Evolutionary conservation across 768 basidiomycete genomes (phyloP), one percentile per base, ranked within the genome.

Genomic region (Russula abietina): DNA sequence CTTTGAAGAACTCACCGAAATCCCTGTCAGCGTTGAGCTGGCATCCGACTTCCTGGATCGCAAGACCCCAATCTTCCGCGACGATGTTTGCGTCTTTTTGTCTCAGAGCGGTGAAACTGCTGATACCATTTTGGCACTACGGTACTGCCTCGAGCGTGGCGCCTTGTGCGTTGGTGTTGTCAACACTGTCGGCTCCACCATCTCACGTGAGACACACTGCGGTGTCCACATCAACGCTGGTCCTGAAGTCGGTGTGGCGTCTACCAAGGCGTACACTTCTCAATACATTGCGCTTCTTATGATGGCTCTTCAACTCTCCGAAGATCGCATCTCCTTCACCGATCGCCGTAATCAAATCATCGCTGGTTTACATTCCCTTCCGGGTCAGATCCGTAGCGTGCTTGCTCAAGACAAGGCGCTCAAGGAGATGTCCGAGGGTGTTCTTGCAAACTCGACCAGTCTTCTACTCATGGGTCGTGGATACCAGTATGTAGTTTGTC

Each of bases 221-320:
- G 97, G 97, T 88, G 88, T 99, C 57, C 97, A 98, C 78, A 98
- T 99, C 80, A 99, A 99, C 72, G 97, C 94, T 70, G 94, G 94
- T 22, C 95, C 95, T 58, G 95, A 98, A 80, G 94, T 99, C 67
- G 96, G 97, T 81, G 97, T 99, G 62, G 97, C 97, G 6, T 98
- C 94, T 19, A 98, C 97, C 63, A 99, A 99, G 85, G 96, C 96
- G 3, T 98, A 98, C 76, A 98, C 97, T 9, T 98, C 95, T 46
- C 97, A 99, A 78, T 98, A 98, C 77, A 93, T 99, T 65, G 97
- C 96, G 6, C 82, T 99, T 54, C 79, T 97, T 75, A 93, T 99
- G 88, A 95, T 99, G 76, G 97, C 97, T n/a, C 81, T 99, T 19
- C 96, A 98, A 76, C 81, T 99, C 28, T 95, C 93, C 9, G 97